Percentiles rank a stretch among this genome's conserved stretches.
These are phyloP conservation scores for Cicer pinnatifidum DNA, from an alignment of 306 rosid genomes.

Conservation along the genomic window DNA sequence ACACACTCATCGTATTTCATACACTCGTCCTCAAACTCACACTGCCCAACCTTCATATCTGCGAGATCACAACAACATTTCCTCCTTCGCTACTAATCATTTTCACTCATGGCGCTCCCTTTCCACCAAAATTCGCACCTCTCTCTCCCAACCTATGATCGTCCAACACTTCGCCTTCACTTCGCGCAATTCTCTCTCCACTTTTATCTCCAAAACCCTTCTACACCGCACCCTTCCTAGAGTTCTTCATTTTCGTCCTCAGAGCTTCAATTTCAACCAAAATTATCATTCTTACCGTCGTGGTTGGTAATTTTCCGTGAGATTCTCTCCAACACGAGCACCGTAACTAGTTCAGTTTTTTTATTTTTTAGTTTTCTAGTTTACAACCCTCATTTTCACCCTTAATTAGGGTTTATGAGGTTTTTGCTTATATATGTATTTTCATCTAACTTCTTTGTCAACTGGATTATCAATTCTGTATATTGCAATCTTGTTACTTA, in stretches of 20 bases:
- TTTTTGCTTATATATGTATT: background rate
- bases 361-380: background rate
- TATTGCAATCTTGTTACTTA: background rate
- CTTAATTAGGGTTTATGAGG: slow-evolving; percentile 37
- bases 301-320: slow-evolving; percentile 55
- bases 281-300: slow-evolving; percentile 32
- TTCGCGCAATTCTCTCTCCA: slow-evolving; percentile 51
- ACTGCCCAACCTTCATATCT: slow-evolving; percentile 42
- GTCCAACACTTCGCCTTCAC: slow-evolving; percentile 39
- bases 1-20: slow-evolving; percentile 34
- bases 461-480: background rate
- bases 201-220: slow-evolving; percentile 41
- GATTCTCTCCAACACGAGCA: background rate
- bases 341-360: background rate
- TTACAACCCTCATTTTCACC: background rate
- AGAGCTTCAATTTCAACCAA: slow-evolving; percentile 45
- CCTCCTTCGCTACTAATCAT: slow-evolving; percentile 38
- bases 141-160: slow-evolving; percentile 52
- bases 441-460: background rate
- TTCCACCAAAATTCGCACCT: slow-evolving; percentile 46
- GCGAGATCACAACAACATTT: slow-evolving; percentile 38
- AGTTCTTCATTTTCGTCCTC: slow-evolving; percentile 48
- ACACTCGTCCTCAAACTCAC: slow-evolving; percentile 38
- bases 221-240: slow-evolving; percentile 42
- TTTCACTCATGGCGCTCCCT: slow-evolving; percentile 51